Base-by-base conservation (phyloP, 768 basidiomycete genomes). In the Phylloporus sp. region DNA sequence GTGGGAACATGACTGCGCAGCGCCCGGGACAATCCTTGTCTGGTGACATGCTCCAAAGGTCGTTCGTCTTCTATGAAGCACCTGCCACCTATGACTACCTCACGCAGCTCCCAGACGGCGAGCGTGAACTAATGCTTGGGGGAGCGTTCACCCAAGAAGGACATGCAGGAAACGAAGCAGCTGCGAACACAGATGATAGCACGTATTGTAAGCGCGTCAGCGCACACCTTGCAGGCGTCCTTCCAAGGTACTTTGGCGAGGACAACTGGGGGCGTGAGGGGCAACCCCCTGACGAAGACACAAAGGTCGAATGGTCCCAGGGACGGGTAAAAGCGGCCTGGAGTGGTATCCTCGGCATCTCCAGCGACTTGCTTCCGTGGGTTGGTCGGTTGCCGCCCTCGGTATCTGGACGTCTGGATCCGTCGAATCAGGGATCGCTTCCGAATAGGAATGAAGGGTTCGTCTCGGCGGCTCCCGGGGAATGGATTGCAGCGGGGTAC, bases 401-500 rank as follows among this genome's bases (percentile, higher is more conserved):
- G 23, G 58, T 82, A 14, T 66, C 82, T 4, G 72, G 74, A 7
- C 70, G 81, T n/a, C 34, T 41, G 0, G 38, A 49, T 27, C 64
- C 67, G 5, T 40, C 37, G 15, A 38, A 38, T 14, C 44, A 36
- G 15, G n/a, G 20, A 11, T n/a, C 9, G 27, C 17, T 11, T 6
- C 42, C 45, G 8, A n/a, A 14, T 2, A 29, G 26, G 14, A 37
- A 29, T 11, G 34, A 47, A 15, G 14, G 21, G 0, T 44, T 37
- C 11, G 27, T 49, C 8, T 47, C 53, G 34, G 67, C 71, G 9
- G 49, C 59, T 0, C 66, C 81, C 1, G 84, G 83, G 11, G 85
- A 87, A 61, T 86, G 85, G 85, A 76, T 87, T 20, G 72, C 79
- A 21, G 84, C 81, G 4, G 85, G 84, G 15, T 87, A 81, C 58